Conservation (phyloP, 1,284 basidiomycete species). For the Ceratobasidium sp. region DNA sequence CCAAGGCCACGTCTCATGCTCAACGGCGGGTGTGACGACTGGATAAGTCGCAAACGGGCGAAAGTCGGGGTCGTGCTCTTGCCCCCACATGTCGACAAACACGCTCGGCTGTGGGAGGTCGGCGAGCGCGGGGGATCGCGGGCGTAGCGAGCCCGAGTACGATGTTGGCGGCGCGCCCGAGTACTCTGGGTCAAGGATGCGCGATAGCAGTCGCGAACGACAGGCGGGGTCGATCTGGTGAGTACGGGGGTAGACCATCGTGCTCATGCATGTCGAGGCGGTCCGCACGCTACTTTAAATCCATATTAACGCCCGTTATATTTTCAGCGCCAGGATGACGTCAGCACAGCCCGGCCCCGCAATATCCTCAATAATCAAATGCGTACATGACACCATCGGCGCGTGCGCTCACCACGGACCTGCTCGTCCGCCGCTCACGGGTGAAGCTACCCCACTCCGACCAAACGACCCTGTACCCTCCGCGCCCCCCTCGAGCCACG, state of each 20-base stretch:
- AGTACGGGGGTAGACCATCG: constrained; percentile 1
- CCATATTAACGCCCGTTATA: not conserved
- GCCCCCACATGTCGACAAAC: constrained; percentile 34
- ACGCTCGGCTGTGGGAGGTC: constrained; percentile 38
- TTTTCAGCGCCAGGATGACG: constrained; percentile 1
- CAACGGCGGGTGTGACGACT: not conserved
- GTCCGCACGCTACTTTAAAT: not conserved
- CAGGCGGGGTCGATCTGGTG: constrained; percentile 1
- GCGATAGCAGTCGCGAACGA: constrained; percentile 21
- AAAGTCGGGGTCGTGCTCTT: constrained; percentile 37
- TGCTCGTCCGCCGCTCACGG: not conserved
- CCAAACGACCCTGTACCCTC: constrained; percentile 16
- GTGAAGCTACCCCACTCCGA: constrained; percentile 12
- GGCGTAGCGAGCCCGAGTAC: not conserved
- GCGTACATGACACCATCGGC: not conserved
- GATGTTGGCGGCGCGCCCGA: not conserved
- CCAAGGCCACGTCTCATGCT: constrained; percentile 30
- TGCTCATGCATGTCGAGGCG: not conserved
- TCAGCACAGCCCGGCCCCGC: constrained; percentile 11
- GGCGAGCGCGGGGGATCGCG: constrained; percentile 11
- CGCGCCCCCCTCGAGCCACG: constrained; percentile 54
- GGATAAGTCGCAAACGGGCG: constrained; percentile 36
- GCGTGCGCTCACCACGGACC: not conserved
- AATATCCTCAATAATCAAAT: not conserved
- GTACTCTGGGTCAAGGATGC: constrained; percentile 38